Percentiles rank a stretch among this genome's conserved stretches.
Conservation (phyloP, 495 filamentous ascomycete species). For the Clavariopsis aquatica region DNA sequence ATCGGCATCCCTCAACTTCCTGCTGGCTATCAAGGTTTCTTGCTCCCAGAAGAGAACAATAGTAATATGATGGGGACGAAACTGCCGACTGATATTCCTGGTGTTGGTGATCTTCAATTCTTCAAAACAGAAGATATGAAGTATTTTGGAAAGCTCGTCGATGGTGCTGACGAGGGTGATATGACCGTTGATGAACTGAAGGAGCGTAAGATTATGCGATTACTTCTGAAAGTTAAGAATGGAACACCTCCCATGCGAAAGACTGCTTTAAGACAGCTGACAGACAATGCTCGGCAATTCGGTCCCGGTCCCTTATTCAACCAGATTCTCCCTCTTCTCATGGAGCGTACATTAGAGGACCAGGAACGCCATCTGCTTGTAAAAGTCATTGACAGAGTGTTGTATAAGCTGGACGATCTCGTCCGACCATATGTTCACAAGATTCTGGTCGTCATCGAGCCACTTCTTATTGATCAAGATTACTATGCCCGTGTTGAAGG, state of each 20-base stretch:
- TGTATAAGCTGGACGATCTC: slow-evolving; percentile 97
- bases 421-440: slow-evolving; percentile 97
- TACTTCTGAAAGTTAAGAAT: slow-evolving; percentile 98
- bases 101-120: slow-evolving; percentile 95
- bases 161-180: slow-evolving; percentile 87
- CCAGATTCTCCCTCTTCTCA: slow-evolving; percentile 93
- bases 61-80: slow-evolving; percentile 78
- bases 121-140: slow-evolving; percentile 99
- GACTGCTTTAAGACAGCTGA: slow-evolving; percentile 96
- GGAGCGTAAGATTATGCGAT: slow-evolving; percentile 96
- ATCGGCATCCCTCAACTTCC: slow-evolving; percentile 70
- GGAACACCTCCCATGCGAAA: slow-evolving; percentile 99
- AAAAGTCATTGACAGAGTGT: slow-evolving; percentile 97
- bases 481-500: slow-evolving; percentile 99
- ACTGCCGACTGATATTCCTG: slow-evolving; percentile 94
- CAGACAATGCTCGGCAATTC: slow-evolving; percentile 96
- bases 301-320: slow-evolving; percentile 94
- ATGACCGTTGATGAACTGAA: slow-evolving; percentile 95
- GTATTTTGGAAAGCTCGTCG: slow-evolving; percentile 97
- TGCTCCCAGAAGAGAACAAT: slow-evolving; percentile 93
- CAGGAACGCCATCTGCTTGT: slow-evolving; percentile 98
- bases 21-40: slow-evolving; percentile 77
- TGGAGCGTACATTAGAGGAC: slow-evolving; percentile 98
- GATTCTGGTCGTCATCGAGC: slow-evolving; percentile 98
- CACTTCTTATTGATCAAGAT: slow-evolving; percentile 96